Conservation (phyloP, 1,139 yeast genomes). For the Wickerhamomyces sp. region DNA sequence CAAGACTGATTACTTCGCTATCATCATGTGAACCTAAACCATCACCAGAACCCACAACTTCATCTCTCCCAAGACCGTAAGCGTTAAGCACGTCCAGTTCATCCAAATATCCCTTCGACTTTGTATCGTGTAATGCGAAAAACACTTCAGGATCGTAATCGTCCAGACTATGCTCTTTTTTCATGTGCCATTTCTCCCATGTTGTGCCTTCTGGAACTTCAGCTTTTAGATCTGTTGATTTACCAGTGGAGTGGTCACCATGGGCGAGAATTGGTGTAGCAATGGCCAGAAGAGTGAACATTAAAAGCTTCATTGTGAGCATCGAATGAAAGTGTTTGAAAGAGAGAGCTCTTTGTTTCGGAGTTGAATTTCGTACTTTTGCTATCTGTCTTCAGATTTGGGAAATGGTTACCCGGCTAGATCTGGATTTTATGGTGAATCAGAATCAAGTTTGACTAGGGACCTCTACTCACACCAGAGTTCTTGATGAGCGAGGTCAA, state of each 20-base stretch:
- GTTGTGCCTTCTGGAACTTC: conserved; percentile 43
- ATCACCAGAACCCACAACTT: conserved; percentile 80
- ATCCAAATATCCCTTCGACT: conserved; percentile 48
- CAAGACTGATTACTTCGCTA: conserved; percentile 51
- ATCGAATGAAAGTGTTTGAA: no score
- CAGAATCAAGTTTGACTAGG: no score
- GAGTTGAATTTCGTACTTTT: no score
- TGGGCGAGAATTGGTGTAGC: background rate
- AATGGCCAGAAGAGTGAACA: background rate
- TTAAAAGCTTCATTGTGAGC: background rate
- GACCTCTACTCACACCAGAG: no score
- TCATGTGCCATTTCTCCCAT: conserved; percentile 91
- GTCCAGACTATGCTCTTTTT: conserved; percentile 76
- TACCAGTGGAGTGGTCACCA: conserved; percentile 1
- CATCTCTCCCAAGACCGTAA: conserved; percentile 72
- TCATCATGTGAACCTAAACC: conserved; percentile 81
- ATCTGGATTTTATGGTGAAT: no score
- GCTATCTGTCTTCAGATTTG: no score
- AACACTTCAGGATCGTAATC: conserved; percentile 72
- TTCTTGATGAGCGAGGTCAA: no score
- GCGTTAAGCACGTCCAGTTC: conserved; percentile 65
- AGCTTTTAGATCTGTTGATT: conserved; percentile 24
- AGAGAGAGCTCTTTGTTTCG: background rate
- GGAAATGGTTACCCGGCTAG: no score
- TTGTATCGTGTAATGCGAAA: conserved; percentile 73